Percentiles rank a stretch among this genome's conserved stretches.
Evolutionary conservation across 345 rosid species (phyloP).

Genomic region (Brassica cretica): DNA sequence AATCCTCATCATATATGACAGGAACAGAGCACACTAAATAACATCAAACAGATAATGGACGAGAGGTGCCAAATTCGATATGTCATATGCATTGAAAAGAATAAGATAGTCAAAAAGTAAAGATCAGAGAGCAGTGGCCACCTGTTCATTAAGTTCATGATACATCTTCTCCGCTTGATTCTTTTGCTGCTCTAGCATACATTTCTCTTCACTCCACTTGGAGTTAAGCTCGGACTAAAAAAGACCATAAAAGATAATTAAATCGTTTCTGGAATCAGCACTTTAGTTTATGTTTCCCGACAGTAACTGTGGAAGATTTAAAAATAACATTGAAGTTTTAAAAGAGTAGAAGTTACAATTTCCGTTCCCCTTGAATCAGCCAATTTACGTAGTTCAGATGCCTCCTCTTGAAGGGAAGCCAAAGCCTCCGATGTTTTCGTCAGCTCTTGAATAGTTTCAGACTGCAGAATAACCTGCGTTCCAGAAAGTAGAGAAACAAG

Average conservation of each 20-base stretch:
- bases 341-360: constrained; percentile 52
- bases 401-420: constrained; percentile 70
- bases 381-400: constrained; percentile 64
- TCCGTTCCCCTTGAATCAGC: constrained; percentile 58
- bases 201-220: constrained; percentile 72
- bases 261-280: constrained; percentile 20
- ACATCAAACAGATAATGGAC: background rate
- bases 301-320: background rate
- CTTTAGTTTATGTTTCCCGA: background rate
- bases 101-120: background rate
- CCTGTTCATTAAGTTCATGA: constrained; percentile 87
- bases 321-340: background rate
- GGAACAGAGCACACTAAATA: constrained; percentile 5
- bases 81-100: constrained; percentile 17
- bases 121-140: constrained; percentile 26
- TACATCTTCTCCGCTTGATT: constrained; percentile 69
- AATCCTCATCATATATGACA: constrained; percentile 1
- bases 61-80: constrained; percentile 1
- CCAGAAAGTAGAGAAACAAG: constrained; percentile 18
- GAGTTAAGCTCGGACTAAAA: constrained; percentile 64
- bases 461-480: constrained; percentile 80
- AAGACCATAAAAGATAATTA: constrained; percentile 18
- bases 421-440: constrained; percentile 79
- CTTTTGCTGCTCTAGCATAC: constrained; percentile 58
- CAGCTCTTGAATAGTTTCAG: constrained; percentile 95